Evolutionary conservation across 192 early-diverging fungal species (phyloP).

Genomic region (Backusella macrospora): DNA sequence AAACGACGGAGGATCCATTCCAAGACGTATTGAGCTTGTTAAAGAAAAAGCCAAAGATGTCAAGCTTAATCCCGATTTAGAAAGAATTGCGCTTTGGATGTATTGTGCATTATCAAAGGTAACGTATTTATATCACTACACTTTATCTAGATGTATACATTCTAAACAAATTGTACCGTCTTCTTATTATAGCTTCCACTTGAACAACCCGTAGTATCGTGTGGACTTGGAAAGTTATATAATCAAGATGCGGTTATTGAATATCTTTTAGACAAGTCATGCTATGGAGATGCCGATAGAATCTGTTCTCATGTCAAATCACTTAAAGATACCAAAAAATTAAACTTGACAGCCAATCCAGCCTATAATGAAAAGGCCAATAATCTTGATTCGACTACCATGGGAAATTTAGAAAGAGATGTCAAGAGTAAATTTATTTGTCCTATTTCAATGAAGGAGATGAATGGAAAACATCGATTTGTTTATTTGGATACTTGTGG

Average conservation of each 20-base stretch:
- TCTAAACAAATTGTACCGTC: too few species aligned
- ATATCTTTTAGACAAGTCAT: conserved; percentile 67
- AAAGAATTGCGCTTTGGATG: conserved; percentile 67
- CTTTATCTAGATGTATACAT: neutral
- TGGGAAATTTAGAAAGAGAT: conserved; percentile 57
- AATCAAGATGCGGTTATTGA: conserved; percentile 82
- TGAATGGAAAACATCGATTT: conserved; percentile 80
- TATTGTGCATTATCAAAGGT: conserved; percentile 82
- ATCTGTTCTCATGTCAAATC: conserved; percentile 73
- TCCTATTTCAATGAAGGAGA: conserved; percentile 81
- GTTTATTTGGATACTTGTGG: conserved; percentile 72
- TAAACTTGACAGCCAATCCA: conserved; percentile 72
- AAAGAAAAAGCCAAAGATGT: conserved; percentile 74
- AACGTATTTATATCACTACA: neutral
- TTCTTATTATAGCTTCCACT: conserved; percentile 46
- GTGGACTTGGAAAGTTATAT: conserved; percentile 78
- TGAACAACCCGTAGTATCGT: conserved; percentile 66
- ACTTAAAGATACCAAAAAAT: conserved; percentile 72
- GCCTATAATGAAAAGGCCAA: conserved; percentile 46
- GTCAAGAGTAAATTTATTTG: conserved; percentile 66
- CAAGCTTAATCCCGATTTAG: conserved; percentile 65
- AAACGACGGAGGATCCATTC: conserved; percentile 90
- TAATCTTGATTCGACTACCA: conserved; percentile 40
- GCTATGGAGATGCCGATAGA: conserved; percentile 78
- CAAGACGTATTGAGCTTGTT: conserved; percentile 82